Base-by-base conservation (phyloP, 306 rosid species). In the Rosa persica region DNA sequence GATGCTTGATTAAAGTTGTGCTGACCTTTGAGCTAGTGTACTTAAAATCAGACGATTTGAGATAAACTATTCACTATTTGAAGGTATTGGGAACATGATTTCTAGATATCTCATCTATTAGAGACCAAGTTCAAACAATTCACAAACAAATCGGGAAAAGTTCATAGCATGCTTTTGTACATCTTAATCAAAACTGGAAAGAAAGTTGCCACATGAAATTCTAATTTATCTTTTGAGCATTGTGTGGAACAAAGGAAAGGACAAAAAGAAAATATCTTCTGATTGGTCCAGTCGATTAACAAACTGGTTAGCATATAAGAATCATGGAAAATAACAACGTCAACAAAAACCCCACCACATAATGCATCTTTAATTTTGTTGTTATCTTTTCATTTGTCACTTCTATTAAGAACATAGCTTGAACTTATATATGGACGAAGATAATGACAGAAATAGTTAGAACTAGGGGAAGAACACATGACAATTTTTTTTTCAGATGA, bases 121-220 rank as follows among this genome's bases (percentile, higher is more conserved):
- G 47, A 60, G 38, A 67, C 60, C 60, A 64, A 58, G 52, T 48
- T 60, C 49, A 25, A 48, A 40, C 67, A 47, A 38, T 66, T 48
- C 48, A 75, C 55, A 47, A 54, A 48, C 70, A 44, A 52, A 61
- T 40, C 4, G n/a, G 42, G 70, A 23, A 70, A 43, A 64, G 5
- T 12, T 20, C 47, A n/a, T 58, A 8, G 17, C 25, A 20, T 48
- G 51, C 60, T 78, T 78, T 78, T 74, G 51, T 40, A 2, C 3
- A 74, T 60, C 51, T 68, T 42, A 61, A 27, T 62, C 60, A 34
- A 61, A 73, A 20, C 16, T 42, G 58, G 80, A 16, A 74, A 42
- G 11, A 67, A 58, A 58, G 52, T 58, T 44, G 11, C 52, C 44
- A 40, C 15, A 57, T 10, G 10, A 46, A 16, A 22, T 52, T 40